Evolutionary conservation across 2,329 filamentous ascomycete genomes (phyloP), one percentile per base, ranked within the genome.

Genomic region (Fusarium hostae): DNA sequence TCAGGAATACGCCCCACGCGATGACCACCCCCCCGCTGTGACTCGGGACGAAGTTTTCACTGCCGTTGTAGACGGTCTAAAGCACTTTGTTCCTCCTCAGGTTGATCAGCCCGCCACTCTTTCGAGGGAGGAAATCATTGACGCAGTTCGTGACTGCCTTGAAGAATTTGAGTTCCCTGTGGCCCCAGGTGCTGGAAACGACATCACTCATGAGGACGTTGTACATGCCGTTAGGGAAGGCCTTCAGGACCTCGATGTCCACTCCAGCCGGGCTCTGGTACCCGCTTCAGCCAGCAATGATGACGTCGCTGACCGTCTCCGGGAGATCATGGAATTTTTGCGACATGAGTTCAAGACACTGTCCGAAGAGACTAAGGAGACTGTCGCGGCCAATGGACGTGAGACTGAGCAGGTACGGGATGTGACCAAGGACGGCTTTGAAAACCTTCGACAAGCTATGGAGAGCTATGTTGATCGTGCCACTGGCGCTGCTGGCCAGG

Each of bases 371-470:
- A 86, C 88, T 15, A 94, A 95, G 79, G 89, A 95, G 75, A 95
- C 94, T 73, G 91, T 94, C 24, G 89, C 92, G 6, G 91, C 92
- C 68, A 93, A 90, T 74, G 93, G 92, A 43, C 88, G 90, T 63
- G 94, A 96, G 78, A 95, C 94, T 0, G 94, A 97, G 79, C 94
- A 97, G 79, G 90, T 97, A 16, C 85, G 98, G 8, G 93, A 96
- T 79, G 93, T 94, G 2, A 91, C 97, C 45, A 95, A 94, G 74
- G 94, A 97, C 78, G 94, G 94, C 1, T 86, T 97, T 18, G 94
- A 97, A 73, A 91, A 89, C 72, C 87, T 98, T 10, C 90, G 94
- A 15, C 83, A 85, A 16, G 92, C 97, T 64, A 93, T 98, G 59
- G 94, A 97, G 74, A 85, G 85, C 45, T 97, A 97, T 72, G 90